Base-by-base conservation (phyloP, 768 basidiomycete species). In the Serendipita vermifera region DNA sequence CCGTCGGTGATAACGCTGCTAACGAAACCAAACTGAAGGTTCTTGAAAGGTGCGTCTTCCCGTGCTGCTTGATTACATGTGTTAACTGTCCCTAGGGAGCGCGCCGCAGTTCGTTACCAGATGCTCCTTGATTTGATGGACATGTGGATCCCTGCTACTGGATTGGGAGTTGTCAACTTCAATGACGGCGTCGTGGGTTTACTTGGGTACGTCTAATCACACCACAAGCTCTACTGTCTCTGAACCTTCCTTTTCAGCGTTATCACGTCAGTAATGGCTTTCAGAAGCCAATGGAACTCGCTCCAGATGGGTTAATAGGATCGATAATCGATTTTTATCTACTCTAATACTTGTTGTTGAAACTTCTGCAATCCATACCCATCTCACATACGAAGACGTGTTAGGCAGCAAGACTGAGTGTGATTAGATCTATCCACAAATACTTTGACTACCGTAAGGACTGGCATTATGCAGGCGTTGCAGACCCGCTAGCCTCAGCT, bases 131-230 rank as follows among this genome's bases (percentile, higher is more conserved):
- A 99, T 67, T 64, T 80, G 17, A 73, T 92, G 57, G 96, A 99
- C 66, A 69, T 91, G 58, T 93, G 85, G 82, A 81, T 93, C 63
- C 96, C 96, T 3, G 86, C 90, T 5, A 82, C 83, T 17, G 84
- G 78, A 57, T 75, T 92, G 36, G 87, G 85, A 14, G 71, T 87
- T 54, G 75, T 82, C 60, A 77, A 78, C 61, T 62, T 93, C 61
- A 89, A 85, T 65, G 96, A 98, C 59, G 93, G 94, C 24, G 64
- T 79, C 17, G 70, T 94, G 27, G 94, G 96, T 55, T 73, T 87
- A 57, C 76, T 87, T 60, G 96, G 94, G 89, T 94, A 59, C 64
- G 78, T 70, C 15, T 9, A 59, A 43, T 64, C 5, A 3, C 40
- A 17, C 32, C n/a, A 26, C 13, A 6, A 26, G 7, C 33, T 5